Evolutionary conservation across 106 monocot genomes (phyloP).

Genomic region (Chionographis japonica): DNA sequence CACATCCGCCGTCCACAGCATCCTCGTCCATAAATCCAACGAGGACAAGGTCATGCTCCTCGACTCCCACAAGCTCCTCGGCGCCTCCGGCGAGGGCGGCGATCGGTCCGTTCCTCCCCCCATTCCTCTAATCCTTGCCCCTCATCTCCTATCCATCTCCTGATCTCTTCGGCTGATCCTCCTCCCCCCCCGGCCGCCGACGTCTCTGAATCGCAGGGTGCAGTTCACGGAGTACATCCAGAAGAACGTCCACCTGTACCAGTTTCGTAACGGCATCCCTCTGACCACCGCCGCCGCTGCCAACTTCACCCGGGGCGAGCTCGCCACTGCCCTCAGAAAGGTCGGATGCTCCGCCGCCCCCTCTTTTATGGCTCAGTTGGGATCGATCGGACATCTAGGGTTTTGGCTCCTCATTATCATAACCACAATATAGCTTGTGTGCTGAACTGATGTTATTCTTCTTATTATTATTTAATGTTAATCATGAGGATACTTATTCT

Average conservation of each 20-base stretch:
- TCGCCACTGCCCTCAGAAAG: slow-evolving; percentile 91
- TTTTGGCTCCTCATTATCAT: not conserved
- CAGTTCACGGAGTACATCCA: slow-evolving; percentile 98
- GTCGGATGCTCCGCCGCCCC: slow-evolving; percentile 20
- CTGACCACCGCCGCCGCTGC: slow-evolving; percentile 78
- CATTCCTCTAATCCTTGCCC: not conserved
- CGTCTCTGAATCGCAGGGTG: slow-evolving; percentile 38
- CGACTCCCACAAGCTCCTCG: slow-evolving; percentile 91
- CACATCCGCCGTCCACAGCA: slow-evolving; percentile 75
- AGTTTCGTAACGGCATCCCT: slow-evolving; percentile 89
- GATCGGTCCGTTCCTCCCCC: slow-evolving; percentile 41
- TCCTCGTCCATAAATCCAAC: slow-evolving; percentile 81
- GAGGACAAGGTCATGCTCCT: slow-evolving; percentile 94
- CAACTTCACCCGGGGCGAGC: slow-evolving; percentile 90
- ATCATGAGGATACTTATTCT: too few species aligned
- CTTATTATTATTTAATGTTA: too few species aligned
- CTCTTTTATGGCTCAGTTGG: not conserved
- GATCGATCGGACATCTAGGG: not conserved
- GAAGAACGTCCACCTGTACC: slow-evolving; percentile 94
- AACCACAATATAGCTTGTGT: too few species aligned
- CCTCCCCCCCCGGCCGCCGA: not conserved
- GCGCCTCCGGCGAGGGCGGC: slow-evolving; percentile 78
- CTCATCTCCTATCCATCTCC: not conserved
- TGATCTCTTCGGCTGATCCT: too few species aligned
- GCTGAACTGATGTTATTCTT: too few species aligned